These are phyloP conservation scores for Diplocarpon rosae DNA, from an alignment of 2,329 filamentous ascomycete species.

Conservation along the genomic window DNA sequence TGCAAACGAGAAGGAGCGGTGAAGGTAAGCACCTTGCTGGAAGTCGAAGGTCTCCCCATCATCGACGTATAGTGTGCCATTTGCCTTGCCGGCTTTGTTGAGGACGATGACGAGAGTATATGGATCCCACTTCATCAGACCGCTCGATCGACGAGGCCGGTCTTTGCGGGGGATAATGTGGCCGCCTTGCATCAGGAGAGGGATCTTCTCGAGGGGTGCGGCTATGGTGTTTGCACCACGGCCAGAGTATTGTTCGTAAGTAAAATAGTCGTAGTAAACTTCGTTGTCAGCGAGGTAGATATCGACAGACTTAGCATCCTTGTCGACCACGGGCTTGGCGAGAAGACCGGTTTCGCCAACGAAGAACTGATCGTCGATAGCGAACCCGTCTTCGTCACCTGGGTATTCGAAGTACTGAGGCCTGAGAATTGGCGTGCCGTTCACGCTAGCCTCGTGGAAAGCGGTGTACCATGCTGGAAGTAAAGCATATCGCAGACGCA, in stretches of 20 bases:
- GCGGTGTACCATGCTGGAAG: conserved; percentile 95
- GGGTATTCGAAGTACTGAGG: conserved; percentile 93
- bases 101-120: conserved; percentile 81
- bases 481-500: conserved; percentile 80
- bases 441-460: conserved; percentile 77
- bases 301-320: conserved; percentile 60
- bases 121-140: conserved; percentile 87
- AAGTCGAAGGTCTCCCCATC: conserved; percentile 91
- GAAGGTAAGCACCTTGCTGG: conserved; percentile 75
- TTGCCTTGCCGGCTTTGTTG: conserved; percentile 56
- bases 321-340: conserved; percentile 78
- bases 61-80: conserved; percentile 79
- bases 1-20: conserved; percentile 64
- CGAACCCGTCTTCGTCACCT: conserved; percentile 74
- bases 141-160: conserved; percentile 70
- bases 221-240: conserved; percentile 59
- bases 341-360: conserved; percentile 79
- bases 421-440: conserved; percentile 77
- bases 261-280: conserved; percentile 92
- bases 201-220: conserved; percentile 77
- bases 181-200: conserved; percentile 83
- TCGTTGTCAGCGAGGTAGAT: conserved; percentile 85
- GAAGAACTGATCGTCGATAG: conserved; percentile 87
- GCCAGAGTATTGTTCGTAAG: conserved; percentile 62
- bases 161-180: conserved; percentile 89